Evolutionary conservation across 2,329 filamentous ascomycete genomes (phyloP), one percentile per base, ranked within the genome.

Genomic region (Chaetothyriales sp.): DNA sequence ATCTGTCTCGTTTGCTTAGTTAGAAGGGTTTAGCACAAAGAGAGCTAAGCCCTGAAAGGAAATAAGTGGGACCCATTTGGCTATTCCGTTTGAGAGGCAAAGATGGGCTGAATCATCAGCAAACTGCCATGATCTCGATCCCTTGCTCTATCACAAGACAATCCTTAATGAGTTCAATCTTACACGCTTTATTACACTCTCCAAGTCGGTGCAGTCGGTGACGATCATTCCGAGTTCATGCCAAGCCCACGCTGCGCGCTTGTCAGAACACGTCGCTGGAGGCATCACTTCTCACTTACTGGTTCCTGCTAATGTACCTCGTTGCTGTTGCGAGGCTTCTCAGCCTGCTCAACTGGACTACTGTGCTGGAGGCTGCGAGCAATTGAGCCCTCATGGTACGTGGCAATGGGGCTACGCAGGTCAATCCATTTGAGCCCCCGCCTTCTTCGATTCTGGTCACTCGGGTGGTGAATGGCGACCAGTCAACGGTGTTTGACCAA

Each of bases 401-500:
- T 40, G 33, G 4, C 15, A 40, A 40, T 40, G 33, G 7, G 33
- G 33, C 10, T 15, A 13, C 33, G 4, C 33, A 40, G 13, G n/a
- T 51, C 5, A 58, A 59, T 56, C 56, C 55, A 52, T 55, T 64
- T 50, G 59, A 63, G 45, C 59, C 59, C 25, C 72, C 72, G 50
- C 80, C 81, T 43, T 85, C 88, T 10, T 95, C 89, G 15, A 94
- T 89, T 8, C 76, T 95, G 62, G 88, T 89, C 49, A 87, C 87
- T 10, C 86, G 94, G 67, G 81, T 95, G 52, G 87, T 92, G 57
- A 78, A 78, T 48, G 75, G 77, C 49, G 77, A 75, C 56, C 79
- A 77, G 45, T 76, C 77, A 50, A 76, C 78, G 61, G 77, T 77
- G 49, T 77, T 83, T 61, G 81, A 84, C 60, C 82, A 80, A 54